Evolutionary conservation across 2,329 filamentous ascomycete species (phyloP), one percentile per base, ranked within the genome.

Genomic region (Gyromitra esculenta): DNA sequence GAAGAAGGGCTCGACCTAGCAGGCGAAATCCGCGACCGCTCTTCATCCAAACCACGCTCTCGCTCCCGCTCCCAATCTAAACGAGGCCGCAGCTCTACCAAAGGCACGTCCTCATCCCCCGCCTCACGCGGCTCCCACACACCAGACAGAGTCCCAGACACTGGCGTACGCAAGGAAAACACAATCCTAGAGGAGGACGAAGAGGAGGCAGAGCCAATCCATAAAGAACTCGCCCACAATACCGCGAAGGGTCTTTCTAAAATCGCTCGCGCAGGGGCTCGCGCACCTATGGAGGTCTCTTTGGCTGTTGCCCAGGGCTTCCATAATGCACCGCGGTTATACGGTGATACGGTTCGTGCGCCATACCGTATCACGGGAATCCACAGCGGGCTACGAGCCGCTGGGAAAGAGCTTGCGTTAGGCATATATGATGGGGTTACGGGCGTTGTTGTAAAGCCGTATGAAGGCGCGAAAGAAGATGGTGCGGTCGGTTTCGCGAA

Each of bases 401-500:
- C 89, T 0, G 85, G 89, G 5, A 84, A 87, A 75, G 90, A 91
- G 81, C 87, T 92, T 39, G 82, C 87, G 0, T 89, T 88, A 75
- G 90, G 90, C 2, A 83, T 92, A 11, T 91, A 89, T 80, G 90
- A 92, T 79, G 90, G 88, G 11, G 85, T 89, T 63, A 89, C 89
- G 0, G 90, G 90, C 0, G 82, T 92, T 0, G 86, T 91, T 15
- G 85, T 85, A 1, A 87, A 91, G 15, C 90, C 90, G 0, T 83
- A 87, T 54, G 86, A 85, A 0, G 89, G 88, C 0, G 89, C 89
- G 1, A 86, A 85, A 70, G 84, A 87, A n/a, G 83, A 85, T 6
- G 89, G 89, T 1, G 80, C 87, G 15, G 84, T 87, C 52, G 90
- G 90, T 1, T 85, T 84, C n/a, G 76, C 85, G 0, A 83, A 83